Conservation (phyloP, 345 rosid species). For the Salix viminalis region DNA sequence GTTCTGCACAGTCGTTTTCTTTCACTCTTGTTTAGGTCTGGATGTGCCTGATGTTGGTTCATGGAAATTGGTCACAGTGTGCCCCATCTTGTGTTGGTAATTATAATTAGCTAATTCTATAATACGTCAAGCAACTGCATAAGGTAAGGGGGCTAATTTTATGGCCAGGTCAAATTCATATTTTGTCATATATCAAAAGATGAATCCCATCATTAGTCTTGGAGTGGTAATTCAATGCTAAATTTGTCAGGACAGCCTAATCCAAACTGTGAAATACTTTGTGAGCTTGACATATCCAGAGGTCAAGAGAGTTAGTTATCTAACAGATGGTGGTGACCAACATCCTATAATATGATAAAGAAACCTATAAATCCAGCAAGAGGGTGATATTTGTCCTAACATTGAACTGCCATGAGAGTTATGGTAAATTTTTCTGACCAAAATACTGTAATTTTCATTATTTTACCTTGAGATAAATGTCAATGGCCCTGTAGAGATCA, state of each 20-base stretch:
- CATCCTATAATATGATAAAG: slow-evolving; percentile 21
- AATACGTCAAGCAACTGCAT: not conserved
- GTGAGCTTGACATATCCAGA: slow-evolving; percentile 13
- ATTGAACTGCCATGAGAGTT: not conserved
- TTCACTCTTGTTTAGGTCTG: slow-evolving; percentile 72
- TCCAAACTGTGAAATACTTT: slow-evolving; percentile 23
- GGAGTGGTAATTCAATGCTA: not conserved
- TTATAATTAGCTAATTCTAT: not conserved
- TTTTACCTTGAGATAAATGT: slow-evolving; percentile 93
- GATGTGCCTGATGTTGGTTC: slow-evolving; percentile 54
- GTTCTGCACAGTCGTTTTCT: slow-evolving; percentile 76
- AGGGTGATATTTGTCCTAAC: slow-evolving; percentile 18
- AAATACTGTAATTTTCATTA: not conserved
- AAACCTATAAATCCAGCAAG: not conserved
- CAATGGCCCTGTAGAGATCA: slow-evolving; percentile 91
- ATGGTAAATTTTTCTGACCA: slow-evolving; percentile 3
- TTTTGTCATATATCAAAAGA: not conserved
- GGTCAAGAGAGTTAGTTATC: slow-evolving; percentile 61
- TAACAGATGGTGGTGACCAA: slow-evolving; percentile 30
- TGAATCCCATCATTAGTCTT: not conserved
- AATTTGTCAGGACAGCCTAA: slow-evolving; percentile 30
- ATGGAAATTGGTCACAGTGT: not conserved
- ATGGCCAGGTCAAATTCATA: not conserved
- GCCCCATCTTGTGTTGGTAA: not conserved
- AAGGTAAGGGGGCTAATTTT: not conserved